Evolutionary conservation across 495 filamentous ascomycete genomes (phyloP).

Genomic region (Mytilinidion resinicola): DNA sequence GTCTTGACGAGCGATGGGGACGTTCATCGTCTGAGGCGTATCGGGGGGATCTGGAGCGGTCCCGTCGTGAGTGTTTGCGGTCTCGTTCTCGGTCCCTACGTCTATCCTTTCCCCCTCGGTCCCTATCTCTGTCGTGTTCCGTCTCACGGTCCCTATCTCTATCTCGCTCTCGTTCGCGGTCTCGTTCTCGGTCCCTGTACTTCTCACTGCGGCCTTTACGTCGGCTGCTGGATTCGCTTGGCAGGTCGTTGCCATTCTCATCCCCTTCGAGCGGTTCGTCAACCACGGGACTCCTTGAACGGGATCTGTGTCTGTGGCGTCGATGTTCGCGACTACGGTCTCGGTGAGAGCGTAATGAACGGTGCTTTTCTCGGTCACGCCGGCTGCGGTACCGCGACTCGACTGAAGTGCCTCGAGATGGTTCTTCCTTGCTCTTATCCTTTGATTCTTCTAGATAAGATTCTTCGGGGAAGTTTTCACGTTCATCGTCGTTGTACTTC

Average conservation of each 20-base stretch:
- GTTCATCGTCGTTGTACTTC: constrained; percentile 43
- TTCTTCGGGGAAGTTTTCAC: constrained; percentile 10
- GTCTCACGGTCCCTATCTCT: constrained; percentile 30
- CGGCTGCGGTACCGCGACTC: constrained; percentile 39
- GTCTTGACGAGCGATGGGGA: constrained; percentile 39
- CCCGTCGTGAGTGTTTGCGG: constrained; percentile 50
- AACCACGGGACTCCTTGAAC: constrained; percentile 29
- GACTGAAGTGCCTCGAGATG: constrained; percentile 30
- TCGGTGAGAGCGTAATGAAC: constrained; percentile 36
- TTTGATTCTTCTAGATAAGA: constrained; percentile 13
- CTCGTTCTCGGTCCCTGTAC: constrained; percentile 38
- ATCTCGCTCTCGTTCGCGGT: constrained; percentile 38
- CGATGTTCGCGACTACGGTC: constrained; percentile 46
- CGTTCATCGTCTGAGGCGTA: constrained; percentile 35
- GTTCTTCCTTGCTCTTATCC: constrained; percentile 8
- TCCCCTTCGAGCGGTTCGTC: constrained; percentile 13
- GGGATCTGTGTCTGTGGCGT: constrained; percentile 41
- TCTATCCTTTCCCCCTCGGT: constrained; percentile 18
- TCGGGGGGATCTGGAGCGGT: constrained; percentile 42
- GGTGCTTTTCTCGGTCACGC: constrained; percentile 39
- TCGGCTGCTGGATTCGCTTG: constrained; percentile 9
- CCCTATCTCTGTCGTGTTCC: constrained; percentile 41
- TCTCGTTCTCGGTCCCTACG: constrained; percentile 40
- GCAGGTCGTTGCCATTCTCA: constrained; percentile 12
- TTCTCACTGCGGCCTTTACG: constrained; percentile 21